phyloP scores from a whole-genome alignment of 2,329 filamentous ascomycete species.

The Diplodia corticola region DNA sequence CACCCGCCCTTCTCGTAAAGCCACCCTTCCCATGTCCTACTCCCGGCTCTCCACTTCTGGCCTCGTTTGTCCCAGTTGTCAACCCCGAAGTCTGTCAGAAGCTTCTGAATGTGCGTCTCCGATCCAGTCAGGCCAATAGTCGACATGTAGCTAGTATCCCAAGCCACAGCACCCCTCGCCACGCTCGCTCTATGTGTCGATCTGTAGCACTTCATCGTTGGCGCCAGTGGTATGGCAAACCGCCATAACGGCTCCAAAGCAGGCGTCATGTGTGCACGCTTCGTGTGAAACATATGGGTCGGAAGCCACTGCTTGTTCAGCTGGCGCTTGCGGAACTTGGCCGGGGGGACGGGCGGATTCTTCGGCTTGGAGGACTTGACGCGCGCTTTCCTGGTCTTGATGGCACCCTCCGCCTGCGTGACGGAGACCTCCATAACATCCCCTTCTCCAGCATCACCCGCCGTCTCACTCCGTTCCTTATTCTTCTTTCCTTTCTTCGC shows the following conservation, averaged over 20 bases:
- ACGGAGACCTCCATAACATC: slow-evolving; percentile 31
- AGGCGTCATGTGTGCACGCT: slow-evolving; percentile 83
- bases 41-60: slow-evolving; percentile 69
- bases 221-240: slow-evolving; percentile 80
- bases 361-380: slow-evolving; percentile 71
- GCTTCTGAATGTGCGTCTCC: slow-evolving; percentile 61
- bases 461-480: slow-evolving; percentile 34
- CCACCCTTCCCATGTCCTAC: slow-evolving; percentile 59
- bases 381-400: slow-evolving; percentile 55
- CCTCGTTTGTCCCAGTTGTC: slow-evolving; percentile 63
- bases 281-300: slow-evolving; percentile 91
- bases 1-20: slow-evolving; percentile 56
- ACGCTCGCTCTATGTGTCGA: slow-evolving; percentile 79
- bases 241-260: slow-evolving; percentile 82
- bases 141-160: slow-evolving; percentile 94
- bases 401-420: slow-evolving; percentile 29
- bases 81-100: slow-evolving; percentile 67
- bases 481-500: slow-evolving; percentile 34
- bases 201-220: slow-evolving; percentile 86
- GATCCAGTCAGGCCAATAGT: slow-evolving; percentile 77
- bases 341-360: slow-evolving; percentile 58
- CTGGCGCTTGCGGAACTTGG: slow-evolving; percentile 82
- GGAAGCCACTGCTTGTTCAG: slow-evolving; percentile 89
- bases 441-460: slow-evolving; percentile 24
- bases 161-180: slow-evolving; percentile 74